phyloP scores from a whole-genome alignment of 106 monocot genomes.

The Gastrodia elata region DNA sequence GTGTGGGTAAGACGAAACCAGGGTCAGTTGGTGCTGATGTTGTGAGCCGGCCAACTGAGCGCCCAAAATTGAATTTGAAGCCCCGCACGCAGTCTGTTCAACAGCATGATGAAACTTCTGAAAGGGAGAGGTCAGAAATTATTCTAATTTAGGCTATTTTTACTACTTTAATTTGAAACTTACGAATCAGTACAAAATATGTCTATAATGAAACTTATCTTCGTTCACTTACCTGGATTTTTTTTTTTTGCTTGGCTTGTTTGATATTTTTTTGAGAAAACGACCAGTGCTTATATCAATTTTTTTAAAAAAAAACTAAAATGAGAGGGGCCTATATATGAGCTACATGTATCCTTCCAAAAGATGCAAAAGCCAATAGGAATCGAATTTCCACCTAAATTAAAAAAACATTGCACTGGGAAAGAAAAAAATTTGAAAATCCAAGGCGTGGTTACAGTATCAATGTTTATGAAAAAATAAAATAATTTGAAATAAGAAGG shows the following conservation, averaged over 20 bases:
- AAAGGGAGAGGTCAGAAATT: conserved; percentile 34
- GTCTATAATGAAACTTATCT: background rate
- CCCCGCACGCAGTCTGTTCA: conserved; percentile 40
- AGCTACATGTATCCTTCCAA: too few species aligned
- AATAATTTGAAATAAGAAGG: too few species aligned
- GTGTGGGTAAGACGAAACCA: conserved; percentile 15
- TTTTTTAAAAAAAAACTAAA: too few species aligned
- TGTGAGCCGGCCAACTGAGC: conserved; percentile 24
- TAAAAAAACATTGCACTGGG: too few species aligned
- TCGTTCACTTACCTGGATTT: background rate
- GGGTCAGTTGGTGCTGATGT: conserved; percentile 25
- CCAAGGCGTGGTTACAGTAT: too few species aligned
- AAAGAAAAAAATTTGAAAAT: too few species aligned
- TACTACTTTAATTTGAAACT: background rate
- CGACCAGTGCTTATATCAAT: too few species aligned
- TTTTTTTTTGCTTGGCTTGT: background rate
- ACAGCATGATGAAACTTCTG: conserved; percentile 31
- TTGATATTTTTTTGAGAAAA: too few species aligned
- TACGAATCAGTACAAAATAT: background rate
- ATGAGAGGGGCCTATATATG: too few species aligned
- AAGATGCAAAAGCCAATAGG: too few species aligned
- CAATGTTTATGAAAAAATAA: too few species aligned
- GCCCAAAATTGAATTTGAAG: conserved; percentile 58
- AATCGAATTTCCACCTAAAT: too few species aligned
- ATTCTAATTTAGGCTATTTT: background rate